These are phyloP conservation scores for Eimeria maxima DNA, from an alignment of 169 alveolate genomes.

Conservation along the genomic window DNA sequence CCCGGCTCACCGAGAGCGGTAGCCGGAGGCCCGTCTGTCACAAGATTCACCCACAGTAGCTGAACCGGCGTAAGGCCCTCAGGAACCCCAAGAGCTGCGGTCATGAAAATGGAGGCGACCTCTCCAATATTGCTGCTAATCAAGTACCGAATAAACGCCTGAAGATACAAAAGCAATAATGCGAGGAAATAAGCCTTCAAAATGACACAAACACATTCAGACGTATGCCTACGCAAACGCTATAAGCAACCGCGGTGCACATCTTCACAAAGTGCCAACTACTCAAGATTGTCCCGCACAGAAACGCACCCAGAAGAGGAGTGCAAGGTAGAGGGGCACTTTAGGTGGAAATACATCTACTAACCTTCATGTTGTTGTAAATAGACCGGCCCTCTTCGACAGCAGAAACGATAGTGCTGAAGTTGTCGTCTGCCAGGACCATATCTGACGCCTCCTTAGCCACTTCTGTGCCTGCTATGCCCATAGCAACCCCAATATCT, in stretches of 20 bases:
- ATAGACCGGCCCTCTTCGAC: conserved; percentile 99
- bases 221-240: background rate
- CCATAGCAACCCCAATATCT: conserved; percentile 99
- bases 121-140: conserved; percentile 99
- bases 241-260: background rate
- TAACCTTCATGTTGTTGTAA: conserved; percentile 99
- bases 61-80: conserved; percentile 98
- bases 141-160: conserved; percentile 94
- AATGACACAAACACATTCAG: background rate
- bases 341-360: conserved; percentile 84
- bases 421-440: conserved; percentile 99
- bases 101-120: conserved; percentile 99
- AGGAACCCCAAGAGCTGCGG: conserved; percentile 99
- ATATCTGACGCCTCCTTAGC: conserved; percentile 99
- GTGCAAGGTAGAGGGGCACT: background rate
- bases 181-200: background rate
- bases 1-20: conserved; percentile 96
- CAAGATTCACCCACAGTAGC: conserved; percentile 99
- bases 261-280: background rate
- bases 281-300: background rate
- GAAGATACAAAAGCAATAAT: background rate
- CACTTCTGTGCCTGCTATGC: conserved; percentile 99
- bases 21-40: conserved; percentile 99
- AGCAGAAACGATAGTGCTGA: conserved; percentile 99
- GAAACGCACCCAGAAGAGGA: background rate